Conservation (phyloP, 1,139 yeast genomes). For the Diutina rugosa region DNA sequence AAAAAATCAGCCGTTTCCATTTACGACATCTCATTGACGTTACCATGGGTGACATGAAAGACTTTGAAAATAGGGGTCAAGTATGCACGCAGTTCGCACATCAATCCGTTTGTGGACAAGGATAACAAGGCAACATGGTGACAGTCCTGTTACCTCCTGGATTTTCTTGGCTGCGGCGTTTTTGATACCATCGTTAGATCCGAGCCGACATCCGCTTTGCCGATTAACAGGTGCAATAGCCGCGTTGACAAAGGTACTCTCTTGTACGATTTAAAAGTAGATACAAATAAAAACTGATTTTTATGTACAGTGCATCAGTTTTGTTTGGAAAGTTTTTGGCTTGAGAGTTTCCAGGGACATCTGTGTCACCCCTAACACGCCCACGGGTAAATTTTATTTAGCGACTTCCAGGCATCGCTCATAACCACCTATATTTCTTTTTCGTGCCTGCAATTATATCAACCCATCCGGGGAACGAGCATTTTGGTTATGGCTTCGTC, state of each 20-base stretch:
- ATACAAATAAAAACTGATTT: too few relatives aligned
- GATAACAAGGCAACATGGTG: neutral
- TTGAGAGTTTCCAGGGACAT: too few relatives aligned
- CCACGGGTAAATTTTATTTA: neutral
- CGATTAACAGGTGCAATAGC: neutral
- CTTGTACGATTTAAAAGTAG: neutral
- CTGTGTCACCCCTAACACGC: neutral
- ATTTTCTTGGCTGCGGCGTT: neutral
- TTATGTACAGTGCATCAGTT: too few relatives aligned
- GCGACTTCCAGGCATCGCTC: neutral
- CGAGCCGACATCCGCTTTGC: neutral
- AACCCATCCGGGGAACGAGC: neutral
- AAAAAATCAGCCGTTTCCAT: neutral
- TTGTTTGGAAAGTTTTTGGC: too few relatives aligned
- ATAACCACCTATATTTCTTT: neutral
- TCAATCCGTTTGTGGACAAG: too few relatives aligned
- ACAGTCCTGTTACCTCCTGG: neutral
- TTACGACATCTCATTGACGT: neutral
- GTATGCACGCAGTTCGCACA: neutral
- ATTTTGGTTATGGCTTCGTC: neutral
- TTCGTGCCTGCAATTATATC: neutral
- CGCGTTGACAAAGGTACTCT: neutral
- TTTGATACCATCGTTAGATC: neutral
- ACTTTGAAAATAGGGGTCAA: neutral
- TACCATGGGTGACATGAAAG: neutral